Percentiles rank a stretch among this genome's conserved stretches.
Conservation (phyloP, 1,284 basidiomycete genomes). For the Schizophyllum commune region DNA sequence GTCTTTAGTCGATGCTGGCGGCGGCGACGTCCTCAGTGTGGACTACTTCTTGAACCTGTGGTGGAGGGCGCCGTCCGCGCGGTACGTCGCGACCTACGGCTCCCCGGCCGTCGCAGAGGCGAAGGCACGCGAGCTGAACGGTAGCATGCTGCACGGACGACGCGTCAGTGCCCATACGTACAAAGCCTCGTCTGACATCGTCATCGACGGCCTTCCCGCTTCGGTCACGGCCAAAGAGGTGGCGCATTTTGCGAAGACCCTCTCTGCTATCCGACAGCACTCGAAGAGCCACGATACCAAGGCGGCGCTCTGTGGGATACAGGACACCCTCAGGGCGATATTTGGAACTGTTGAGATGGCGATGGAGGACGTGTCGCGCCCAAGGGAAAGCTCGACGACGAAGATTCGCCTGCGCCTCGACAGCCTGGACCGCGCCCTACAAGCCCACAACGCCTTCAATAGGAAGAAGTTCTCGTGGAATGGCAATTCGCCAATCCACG, state of each 20-base stretch:
- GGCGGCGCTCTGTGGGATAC: not conserved
- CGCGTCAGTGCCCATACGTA: not conserved
- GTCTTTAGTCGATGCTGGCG: not conserved
- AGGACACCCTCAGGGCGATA: not conserved
- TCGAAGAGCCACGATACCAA: not conserved
- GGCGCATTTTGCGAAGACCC: not conserved
- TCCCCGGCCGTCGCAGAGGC: not conserved
- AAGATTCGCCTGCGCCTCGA: not conserved
- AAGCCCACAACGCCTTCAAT: no score
- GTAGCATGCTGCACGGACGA: not conserved
- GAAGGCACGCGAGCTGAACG: conserved; percentile 1
- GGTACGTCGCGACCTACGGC: not conserved
- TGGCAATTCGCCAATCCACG: not conserved
- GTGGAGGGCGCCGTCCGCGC: conserved; percentile 1
- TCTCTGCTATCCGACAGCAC: not conserved
- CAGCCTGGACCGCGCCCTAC: not conserved
- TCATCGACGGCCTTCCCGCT: conserved; percentile 2
- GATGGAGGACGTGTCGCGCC: not conserved
- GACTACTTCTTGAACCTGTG: not conserved
- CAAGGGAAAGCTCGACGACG: not conserved
- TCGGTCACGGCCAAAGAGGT: not conserved
- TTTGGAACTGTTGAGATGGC: not conserved
- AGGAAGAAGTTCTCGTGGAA: not conserved
- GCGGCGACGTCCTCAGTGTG: not conserved
- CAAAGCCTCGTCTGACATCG: not conserved